These are phyloP conservation scores for Centella asiatica DNA, from an alignment of 129 eudicot species.

Conservation along the genomic window DNA sequence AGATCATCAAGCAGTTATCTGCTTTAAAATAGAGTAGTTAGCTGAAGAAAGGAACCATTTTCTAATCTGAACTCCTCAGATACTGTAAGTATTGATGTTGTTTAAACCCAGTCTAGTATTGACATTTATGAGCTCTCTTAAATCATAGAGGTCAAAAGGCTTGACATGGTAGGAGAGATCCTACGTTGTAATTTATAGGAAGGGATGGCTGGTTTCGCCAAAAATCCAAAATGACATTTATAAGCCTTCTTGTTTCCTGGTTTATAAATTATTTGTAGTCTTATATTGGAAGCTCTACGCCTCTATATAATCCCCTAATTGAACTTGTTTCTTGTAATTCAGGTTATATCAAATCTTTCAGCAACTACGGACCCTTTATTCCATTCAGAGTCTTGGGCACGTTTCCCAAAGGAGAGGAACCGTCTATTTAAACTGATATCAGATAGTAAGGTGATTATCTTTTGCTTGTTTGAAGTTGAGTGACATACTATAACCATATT, in stretches of 20 bases:
- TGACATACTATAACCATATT: background rate
- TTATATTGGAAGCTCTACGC: background rate
- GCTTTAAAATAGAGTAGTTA: no score
- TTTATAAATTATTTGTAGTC: background rate
- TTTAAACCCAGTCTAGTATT: no score
- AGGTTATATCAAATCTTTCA: constrained; percentile 66
- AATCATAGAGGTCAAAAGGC: no score
- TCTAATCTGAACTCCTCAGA: no score
- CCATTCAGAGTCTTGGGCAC: constrained; percentile 55
- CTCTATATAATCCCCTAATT: background rate
- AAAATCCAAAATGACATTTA: background rate
- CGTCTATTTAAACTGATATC: constrained; percentile 51
- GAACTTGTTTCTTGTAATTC: constrained; percentile 9
- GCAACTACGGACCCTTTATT: constrained; percentile 54
- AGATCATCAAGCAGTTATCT: no score
- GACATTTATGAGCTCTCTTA: no score
- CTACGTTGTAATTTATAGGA: no score
- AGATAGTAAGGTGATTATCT: constrained; percentile 45
- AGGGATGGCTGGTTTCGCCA: background rate
- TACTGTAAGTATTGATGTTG: no score
- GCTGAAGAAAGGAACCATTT: no score
- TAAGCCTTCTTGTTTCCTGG: background rate
- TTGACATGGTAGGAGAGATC: no score
- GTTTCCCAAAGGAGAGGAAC: constrained; percentile 57
- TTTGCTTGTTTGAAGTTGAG: background rate